Base-by-base conservation (phyloP, 2,329 filamentous ascomycete species). In the Fusarium acutatum region DNA sequence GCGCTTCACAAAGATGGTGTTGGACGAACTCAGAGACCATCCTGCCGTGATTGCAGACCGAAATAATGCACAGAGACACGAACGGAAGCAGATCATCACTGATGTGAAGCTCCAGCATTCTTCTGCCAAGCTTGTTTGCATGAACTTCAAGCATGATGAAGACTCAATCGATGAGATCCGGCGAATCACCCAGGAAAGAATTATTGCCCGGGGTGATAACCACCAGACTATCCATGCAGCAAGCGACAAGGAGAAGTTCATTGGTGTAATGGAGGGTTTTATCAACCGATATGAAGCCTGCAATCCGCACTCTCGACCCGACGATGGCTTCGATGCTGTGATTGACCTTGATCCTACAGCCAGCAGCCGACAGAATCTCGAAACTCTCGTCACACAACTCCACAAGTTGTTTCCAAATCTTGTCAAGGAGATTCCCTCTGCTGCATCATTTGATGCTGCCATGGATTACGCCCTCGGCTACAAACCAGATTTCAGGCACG, bases 211-310 rank as follows among this genome's bases (percentile, higher is more conserved):
- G 28, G 96, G 96, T 20, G 95, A 99, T 81, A 98, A 98, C 79
- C 96, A 99, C 81, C 96, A 99, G 83, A 99, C 96, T 1, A 98
- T 99, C 67, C 95, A 96, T 78, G 95, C 96, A 17, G 92, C 90
- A 50, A 92, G 93, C 63, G 89, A 92, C 49, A 83, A 86, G 52
- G 84, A 87, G 24, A 96, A 97, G 81, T 94, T 96, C 62, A 86
- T 96, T 52, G 89, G 90, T 10, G 97, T 99, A 76, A 98, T 99
- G 96, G 94, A 98, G 76, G 94, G 94, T 7, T 99, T 99, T 83
- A 87, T 99, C 74, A 82, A 89, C 18, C 91, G 96, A 40, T 98
- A 97, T 80, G 93, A 99, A 83, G 89, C 92, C 26, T 87, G 95
- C 66, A 89, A 95, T 73, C 84, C 87, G 2, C 87, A 90, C 24